A percentile compares a stretch with the other conserved stretches of the same genome.
phyloP scores from a whole-genome alignment of 2,329 filamentous ascomycete species.

The Exophiala sp. region DNA sequence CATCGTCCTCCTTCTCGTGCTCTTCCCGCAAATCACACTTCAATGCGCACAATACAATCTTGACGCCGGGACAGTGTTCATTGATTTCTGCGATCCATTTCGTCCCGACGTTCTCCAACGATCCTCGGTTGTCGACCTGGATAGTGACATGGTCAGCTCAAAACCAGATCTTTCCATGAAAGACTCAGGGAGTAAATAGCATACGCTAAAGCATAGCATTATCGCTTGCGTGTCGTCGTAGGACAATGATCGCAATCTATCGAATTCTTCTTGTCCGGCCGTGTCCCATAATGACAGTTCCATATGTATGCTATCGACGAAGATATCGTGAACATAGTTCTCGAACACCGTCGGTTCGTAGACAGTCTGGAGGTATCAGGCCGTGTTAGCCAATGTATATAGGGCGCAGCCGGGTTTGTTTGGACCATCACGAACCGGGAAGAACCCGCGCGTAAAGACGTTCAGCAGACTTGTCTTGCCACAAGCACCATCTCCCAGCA shows the following conservation, averaged over 20 bases:
- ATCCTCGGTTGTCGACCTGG: conserved; percentile 85
- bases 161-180: neutral
- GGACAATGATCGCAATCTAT: conserved; percentile 87
- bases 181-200: conserved; percentile 19
- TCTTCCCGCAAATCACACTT: conserved; percentile 94
- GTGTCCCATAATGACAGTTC: conserved; percentile 98
- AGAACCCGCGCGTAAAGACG: conserved; percentile 91
- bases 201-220: conserved; percentile 92
- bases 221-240: conserved; percentile 98
- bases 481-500: conserved; percentile 62
- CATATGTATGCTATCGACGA: conserved; percentile 95
- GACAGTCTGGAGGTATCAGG: conserved; percentile 48
- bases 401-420: neutral
- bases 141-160: conserved; percentile 1
- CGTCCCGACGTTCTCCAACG: conserved; percentile 94
- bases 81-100: conserved; percentile 99
- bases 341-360: conserved; percentile 52
- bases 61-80: conserved; percentile 94
- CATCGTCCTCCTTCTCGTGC: conserved; percentile 66
- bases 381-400: conserved; percentile 75
- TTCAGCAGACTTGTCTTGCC: conserved; percentile 91
- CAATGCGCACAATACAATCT: conserved; percentile 88
- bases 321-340: conserved; percentile 99
- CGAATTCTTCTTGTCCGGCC: conserved; percentile 97
- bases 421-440: conserved; percentile 60